These are phyloP conservation scores for Letharia lupina DNA, from an alignment of 495 filamentous ascomycete species.

Conservation along the genomic window DNA sequence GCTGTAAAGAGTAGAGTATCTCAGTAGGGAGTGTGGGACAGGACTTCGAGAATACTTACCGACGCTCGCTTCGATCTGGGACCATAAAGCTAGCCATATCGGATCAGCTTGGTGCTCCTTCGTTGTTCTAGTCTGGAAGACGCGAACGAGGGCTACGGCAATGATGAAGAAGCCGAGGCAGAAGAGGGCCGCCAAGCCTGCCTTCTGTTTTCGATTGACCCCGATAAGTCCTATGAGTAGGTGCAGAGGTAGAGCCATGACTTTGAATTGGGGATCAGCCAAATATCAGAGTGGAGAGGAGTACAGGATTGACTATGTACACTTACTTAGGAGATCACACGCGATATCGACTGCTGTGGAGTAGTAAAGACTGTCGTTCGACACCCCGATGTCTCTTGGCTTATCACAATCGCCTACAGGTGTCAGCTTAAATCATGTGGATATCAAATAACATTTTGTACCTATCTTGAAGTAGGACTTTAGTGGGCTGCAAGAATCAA, in stretches of 20 bases:
- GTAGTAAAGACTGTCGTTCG: constrained; percentile 37
- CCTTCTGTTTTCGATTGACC: constrained; percentile 37
- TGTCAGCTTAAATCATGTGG: neutral
- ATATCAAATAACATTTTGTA: neutral
- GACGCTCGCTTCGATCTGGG: constrained; percentile 23
- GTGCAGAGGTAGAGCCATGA: constrained; percentile 45
- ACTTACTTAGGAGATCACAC: constrained; percentile 39
- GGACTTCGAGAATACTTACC: neutral
- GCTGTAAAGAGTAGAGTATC: constrained; percentile 1
- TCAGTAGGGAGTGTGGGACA: neutral
- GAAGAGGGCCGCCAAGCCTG: constrained; percentile 41
- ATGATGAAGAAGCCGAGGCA: constrained; percentile 45
- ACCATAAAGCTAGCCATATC: constrained; percentile 24
- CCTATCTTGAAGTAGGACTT: constrained; percentile 34
- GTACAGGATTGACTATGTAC: neutral
- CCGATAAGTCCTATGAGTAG: constrained; percentile 41
- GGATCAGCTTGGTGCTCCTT: constrained; percentile 17
- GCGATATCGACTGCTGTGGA: constrained; percentile 36
- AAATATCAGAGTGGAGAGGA: neutral
- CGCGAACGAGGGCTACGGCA: constrained; percentile 42
- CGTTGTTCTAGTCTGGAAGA: constrained; percentile 29
- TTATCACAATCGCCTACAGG: constrained; percentile 28
- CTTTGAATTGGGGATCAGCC: constrained; percentile 21
- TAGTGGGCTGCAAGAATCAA: constrained; percentile 31
- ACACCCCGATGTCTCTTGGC: constrained; percentile 29